These are phyloP conservation scores for Chernovozyma aurita DNA, from an alignment of 1,139 yeast genomes.

Conservation along the genomic window DNA sequence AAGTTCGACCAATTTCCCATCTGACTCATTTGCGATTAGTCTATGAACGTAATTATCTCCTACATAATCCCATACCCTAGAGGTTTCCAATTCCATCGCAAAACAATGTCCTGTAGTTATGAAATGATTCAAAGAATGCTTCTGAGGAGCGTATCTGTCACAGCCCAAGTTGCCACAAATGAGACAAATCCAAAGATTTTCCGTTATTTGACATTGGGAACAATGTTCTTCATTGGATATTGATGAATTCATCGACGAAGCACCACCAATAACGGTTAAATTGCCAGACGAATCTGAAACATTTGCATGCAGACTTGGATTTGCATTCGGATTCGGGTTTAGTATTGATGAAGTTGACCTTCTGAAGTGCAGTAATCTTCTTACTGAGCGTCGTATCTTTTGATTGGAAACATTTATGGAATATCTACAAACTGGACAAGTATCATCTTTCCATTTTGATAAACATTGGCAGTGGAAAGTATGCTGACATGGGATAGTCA, in stretches of 20 bases:
- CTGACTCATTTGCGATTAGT: constrained; percentile 75
- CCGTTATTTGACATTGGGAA: constrained; percentile 27
- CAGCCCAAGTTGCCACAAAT: constrained; percentile 48
- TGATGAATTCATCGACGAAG: background rate
- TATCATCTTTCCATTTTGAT: constrained; percentile 85
- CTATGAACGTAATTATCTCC: constrained; percentile 91
- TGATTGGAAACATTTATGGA: constrained; percentile 46
- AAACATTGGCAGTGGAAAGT: constrained; percentile 90
- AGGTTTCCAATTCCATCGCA: constrained; percentile 83
- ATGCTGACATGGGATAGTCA: constrained; percentile 90
- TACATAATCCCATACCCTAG: constrained; percentile 94
- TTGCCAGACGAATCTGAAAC: constrained; percentile 1
- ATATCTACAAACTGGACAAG: constrained; percentile 89
- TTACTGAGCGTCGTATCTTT: constrained; percentile 29
- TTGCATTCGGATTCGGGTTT: background rate
- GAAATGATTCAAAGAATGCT: constrained; percentile 84
- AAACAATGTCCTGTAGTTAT: constrained; percentile 79
- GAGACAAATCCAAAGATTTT: constrained; percentile 41
- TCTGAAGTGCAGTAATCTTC: constrained; percentile 30
- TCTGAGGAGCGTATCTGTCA: constrained; percentile 66
- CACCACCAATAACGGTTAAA: background rate
- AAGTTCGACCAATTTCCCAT: constrained; percentile 79
- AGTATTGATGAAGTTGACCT: constrained; percentile 7
- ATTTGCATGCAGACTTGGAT: background rate
- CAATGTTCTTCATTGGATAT: constrained; percentile 28